Conservation (phyloP, 2,329 filamentous ascomycete genomes). For the Zelopaecilomyces penicillatus region DNA sequence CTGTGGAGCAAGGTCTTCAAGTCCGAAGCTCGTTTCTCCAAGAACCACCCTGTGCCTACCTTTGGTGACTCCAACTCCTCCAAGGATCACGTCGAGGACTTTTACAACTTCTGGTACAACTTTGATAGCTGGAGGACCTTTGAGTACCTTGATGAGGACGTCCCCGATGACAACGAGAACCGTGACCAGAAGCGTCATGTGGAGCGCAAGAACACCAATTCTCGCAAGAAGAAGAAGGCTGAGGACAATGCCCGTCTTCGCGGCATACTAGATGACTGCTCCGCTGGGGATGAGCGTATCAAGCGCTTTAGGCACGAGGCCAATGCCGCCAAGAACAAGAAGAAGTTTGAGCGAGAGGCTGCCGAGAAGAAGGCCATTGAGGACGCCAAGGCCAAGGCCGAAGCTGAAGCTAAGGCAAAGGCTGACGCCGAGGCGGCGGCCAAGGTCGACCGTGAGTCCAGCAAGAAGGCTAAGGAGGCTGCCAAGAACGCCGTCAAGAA, state of each 20-base stretch:
- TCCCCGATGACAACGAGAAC: slow-evolving; percentile 97
- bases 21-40: slow-evolving; percentile 87
- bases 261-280: slow-evolving; percentile 78
- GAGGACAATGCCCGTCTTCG: slow-evolving; percentile 91
- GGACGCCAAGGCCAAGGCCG: slow-evolving; percentile 75
- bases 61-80: slow-evolving; percentile 78
- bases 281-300: slow-evolving; percentile 85
- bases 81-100: slow-evolving; percentile 83
- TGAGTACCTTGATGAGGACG: slow-evolving; percentile 97
- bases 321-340: slow-evolving; percentile 93
- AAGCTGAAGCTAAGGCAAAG: slow-evolving; percentile 69
- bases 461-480: slow-evolving; percentile 96
- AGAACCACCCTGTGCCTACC: slow-evolving; percentile 75
- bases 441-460: slow-evolving; percentile 72
- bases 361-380: slow-evolving; percentile 81
- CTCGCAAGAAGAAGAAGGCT: slow-evolving; percentile 98
- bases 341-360: slow-evolving; percentile 80
- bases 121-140: slow-evolving; percentile 97
- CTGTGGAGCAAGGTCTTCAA: slow-evolving; percentile 87
- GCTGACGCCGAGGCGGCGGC: slow-evolving; percentile 81
- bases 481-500: slow-evolving; percentile 99
- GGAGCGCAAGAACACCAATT: slow-evolving; percentile 96
- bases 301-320: slow-evolving; percentile 93
- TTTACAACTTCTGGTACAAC: slow-evolving; percentile 99
- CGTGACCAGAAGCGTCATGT: slow-evolving; percentile 98